Evolutionary conservation across 1,139 yeast species (phyloP), one percentile per base, ranked within the genome.

Genomic region (Yamadazyma dushanensis): DNA sequence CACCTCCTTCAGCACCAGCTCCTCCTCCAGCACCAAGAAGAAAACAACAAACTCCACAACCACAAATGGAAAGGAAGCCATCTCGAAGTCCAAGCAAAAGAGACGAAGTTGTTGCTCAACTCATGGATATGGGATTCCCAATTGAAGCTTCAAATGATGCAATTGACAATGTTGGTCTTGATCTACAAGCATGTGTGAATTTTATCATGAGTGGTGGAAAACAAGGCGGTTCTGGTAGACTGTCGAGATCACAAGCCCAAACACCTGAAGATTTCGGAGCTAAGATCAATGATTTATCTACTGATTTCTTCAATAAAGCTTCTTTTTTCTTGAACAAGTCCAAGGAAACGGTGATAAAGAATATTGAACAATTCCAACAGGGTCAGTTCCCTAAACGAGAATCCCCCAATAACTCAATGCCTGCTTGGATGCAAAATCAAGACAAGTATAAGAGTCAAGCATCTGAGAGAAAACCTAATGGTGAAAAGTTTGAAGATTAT

Each of bases 401-500:
- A 4, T 61, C 36, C 43, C 34, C 43, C 3, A 36, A 56, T 32
- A 70, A 70, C 37, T 74, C 75, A 11, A 61, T 73, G 41, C 96
- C 96, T 0, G 80, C 83, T 3, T 87, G 96, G 96, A 83, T 87
- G 92, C 71, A 68, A 40, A 73, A 76, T 43, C 81, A 75, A 50
- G 70, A 61, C 31, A 67, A 54, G 49, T 73, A 77, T 53, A 76
- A 71, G 39, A 49, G 52, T n/a, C 62, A 60, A 26, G 73, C 73
- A 3, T 32, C 56, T 1, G 72, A 70, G 35, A 63, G 68, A 26
- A 63, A 56, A 39, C 47, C 47, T 24, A 56, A 60, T 9, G 74
- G 73, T 2, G 69, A 54, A 3, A 51, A 53, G 8, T 51, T 43
- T 30, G 65, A 59, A 16, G 74, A 70, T 34, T 66, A 67, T 45